Evolutionary conservation across 306 rosid species (phyloP).

Genomic region (Luffa acutangula): DNA sequence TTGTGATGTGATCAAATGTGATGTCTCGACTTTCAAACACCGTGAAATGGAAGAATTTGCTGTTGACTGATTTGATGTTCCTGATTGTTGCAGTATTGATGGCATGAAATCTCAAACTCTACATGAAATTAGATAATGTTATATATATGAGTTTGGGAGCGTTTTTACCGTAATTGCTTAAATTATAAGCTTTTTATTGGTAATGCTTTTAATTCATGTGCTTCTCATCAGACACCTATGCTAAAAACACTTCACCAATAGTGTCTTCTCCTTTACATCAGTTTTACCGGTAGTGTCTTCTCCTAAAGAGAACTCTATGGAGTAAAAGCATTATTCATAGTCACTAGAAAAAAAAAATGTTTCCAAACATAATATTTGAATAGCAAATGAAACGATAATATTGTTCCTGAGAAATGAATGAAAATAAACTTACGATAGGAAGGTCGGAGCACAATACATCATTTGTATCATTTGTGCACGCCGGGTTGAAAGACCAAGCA

Average conservation of each 20-base stretch:
- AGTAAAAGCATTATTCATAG: no score
- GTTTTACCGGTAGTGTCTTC: no score
- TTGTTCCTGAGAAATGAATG: no score
- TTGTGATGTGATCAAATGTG: background rate
- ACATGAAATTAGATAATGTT: background rate
- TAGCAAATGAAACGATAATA: no score
- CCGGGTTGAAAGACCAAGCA: slow-evolving; percentile 16
- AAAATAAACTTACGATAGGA: slow-evolving; percentile 15
- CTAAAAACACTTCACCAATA: no score
- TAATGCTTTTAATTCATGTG: no score
- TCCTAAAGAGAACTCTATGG: no score
- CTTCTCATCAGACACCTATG: no score
- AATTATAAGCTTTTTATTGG: no score
- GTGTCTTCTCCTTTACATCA: no score
- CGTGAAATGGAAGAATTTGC: slow-evolving; percentile 24
- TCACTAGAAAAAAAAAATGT: background rate
- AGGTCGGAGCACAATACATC: slow-evolving; percentile 7
- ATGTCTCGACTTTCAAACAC: background rate
- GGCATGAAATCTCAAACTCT: slow-evolving; percentile 19
- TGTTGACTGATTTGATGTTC: slow-evolving; percentile 8
- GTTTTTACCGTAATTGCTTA: no score
- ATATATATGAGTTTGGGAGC: background rate
- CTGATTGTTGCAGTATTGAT: slow-evolving; percentile 6
- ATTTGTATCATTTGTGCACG: background rate
- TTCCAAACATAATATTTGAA: no score